A percentile compares a stretch with the other conserved stretches of the same genome.
phyloP scores from a whole-genome alignment of 2,329 filamentous ascomycete species.

The Thermochaetoides dissita region DNA sequence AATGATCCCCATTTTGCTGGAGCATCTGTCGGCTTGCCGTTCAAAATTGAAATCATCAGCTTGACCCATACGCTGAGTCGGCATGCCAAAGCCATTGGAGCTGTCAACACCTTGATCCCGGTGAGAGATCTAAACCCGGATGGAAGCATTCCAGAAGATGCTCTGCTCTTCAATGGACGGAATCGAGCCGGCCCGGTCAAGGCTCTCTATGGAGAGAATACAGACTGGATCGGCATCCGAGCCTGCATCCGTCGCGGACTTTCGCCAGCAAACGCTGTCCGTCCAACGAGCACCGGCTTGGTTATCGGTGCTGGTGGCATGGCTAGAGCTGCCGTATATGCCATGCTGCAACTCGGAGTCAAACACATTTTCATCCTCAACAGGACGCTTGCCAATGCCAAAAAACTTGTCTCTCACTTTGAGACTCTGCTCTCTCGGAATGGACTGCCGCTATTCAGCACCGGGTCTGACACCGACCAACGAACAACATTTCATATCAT shows the following conservation, averaged over 20 bases:
- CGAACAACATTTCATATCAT: conserved; percentile 44
- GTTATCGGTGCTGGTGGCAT: conserved; percentile 59
- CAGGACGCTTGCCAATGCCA: conserved; percentile 51
- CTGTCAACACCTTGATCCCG: conserved; percentile 63
- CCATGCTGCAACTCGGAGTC: conserved; percentile 64
- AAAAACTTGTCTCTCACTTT: conserved; percentile 56
- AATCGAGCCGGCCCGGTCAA: conserved; percentile 52
- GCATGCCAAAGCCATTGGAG: conserved; percentile 61
- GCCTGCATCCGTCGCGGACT: conserved; percentile 59
- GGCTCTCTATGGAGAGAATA: conserved; percentile 65
- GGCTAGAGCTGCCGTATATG: conserved; percentile 65
- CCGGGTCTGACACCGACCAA: conserved; percentile 27
- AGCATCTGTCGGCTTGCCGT: conserved; percentile 57
- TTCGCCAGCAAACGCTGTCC: conserved; percentile 55
- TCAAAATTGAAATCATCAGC: conserved; percentile 60
- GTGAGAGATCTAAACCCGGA: conserved; percentile 43
- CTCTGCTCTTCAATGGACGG: conserved; percentile 37
- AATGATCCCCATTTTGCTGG: conserved; percentile 57
- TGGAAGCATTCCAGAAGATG: conserved; percentile 41
- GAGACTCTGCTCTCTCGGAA: conserved; percentile 36
- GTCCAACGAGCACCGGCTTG: conserved; percentile 39
- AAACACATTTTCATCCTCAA: conserved; percentile 65
- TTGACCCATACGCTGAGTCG: conserved; percentile 55
- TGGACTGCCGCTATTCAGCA: conserved; percentile 29
- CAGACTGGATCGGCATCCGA: conserved; percentile 67